phyloP scores from a whole-genome alignment of 352 stramenopile species.

The Phytophthora fragariaefolia region DNA sequence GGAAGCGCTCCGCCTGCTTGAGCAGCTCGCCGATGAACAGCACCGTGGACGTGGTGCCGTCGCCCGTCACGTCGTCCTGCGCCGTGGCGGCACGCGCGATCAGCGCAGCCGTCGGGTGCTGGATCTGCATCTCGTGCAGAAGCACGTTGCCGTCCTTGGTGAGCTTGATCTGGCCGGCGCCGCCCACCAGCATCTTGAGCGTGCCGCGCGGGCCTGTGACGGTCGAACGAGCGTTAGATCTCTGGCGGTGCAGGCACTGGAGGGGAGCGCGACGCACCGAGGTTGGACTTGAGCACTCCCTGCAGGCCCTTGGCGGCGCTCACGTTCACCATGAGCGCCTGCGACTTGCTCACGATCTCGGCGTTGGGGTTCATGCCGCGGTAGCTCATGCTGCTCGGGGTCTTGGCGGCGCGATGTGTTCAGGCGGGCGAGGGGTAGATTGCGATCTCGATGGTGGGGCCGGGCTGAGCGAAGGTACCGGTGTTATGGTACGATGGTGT shows the following conservation, averaged over 20 bases:
- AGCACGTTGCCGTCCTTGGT: constrained; percentile 99
- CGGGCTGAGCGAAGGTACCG: constrained; percentile 9
- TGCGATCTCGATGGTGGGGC: constrained; percentile 40
- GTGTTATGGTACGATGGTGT: constrained; percentile 11
- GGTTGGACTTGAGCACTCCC: constrained; percentile 94
- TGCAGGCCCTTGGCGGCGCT: constrained; percentile 97
- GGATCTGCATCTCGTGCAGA: constrained; percentile 99
- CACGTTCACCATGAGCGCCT: constrained; percentile 97
- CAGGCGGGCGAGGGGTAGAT: constrained; percentile 34
- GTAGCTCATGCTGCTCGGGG: constrained; percentile 57
- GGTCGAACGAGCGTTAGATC: constrained; percentile 3
- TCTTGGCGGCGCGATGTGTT: constrained; percentile 10
- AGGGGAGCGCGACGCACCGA: constrained; percentile 57
- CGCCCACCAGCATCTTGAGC: constrained; percentile 99
- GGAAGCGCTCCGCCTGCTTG: constrained; percentile 97
- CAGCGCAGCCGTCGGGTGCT: constrained; percentile 98
- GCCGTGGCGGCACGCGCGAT: constrained; percentile 98
- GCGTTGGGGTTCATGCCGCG: constrained; percentile 94
- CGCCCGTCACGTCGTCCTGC: constrained; percentile 95
- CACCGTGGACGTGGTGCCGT: constrained; percentile 99
- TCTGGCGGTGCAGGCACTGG: neutral
- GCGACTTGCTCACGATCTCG: constrained; percentile 97
- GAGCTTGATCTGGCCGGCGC: constrained; percentile 99
- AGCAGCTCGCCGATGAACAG: constrained; percentile 99
- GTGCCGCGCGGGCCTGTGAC: constrained; percentile 95